Evolutionary conservation across 345 rosid species (phyloP), one percentile per base, ranked within the genome.

Genomic region (Hypericum perforatum): DNA sequence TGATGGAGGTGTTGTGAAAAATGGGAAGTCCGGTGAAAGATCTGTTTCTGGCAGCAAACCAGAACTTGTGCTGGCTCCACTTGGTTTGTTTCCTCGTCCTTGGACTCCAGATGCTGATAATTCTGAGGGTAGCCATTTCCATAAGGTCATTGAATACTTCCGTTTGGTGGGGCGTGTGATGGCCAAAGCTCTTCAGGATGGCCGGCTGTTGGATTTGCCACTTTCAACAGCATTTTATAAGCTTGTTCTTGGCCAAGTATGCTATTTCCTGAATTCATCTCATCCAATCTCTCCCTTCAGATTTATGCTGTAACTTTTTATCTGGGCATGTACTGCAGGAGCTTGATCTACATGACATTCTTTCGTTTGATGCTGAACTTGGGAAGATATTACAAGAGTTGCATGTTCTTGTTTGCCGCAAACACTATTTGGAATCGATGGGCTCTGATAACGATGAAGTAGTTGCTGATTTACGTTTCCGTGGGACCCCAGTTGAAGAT

Each of bases 181-280:
- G 89, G 97, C 99, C 32, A 94, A 94, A 77, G 97, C 99, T 70
- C 95, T 94, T 75, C 99, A 94, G 78, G 99, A 94, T 71, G 99
- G 99, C 53, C 79, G 99, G 56, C 86, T 94, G 59, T 63, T 94
- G 75, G 99, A 94, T 68, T 68, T 94, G 59, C 86, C 96, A 39
- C 61, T 94, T 59, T 86, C 95, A 6, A 72, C 87, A 13, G 76
- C 97, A 36, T 86, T 94, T 58, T 86, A 81, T 63, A 89, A 94
- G 74, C 85, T 89, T 59, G 79, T 89, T 53, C 79, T 94, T 63
- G 94, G 86, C 63, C 95, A 94, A 61, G 99, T 94, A 77, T 63
- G 87, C 47, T 58, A 37, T 45, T 63, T 60, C 36, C 41, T 3
- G 9, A 16, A 44, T 0, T 53, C 41, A 39, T 22, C 32, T 40